A percentile compares a stretch with the other conserved stretches of the same genome.
Evolutionary conservation across 1,284 basidiomycete genomes (phyloP).

Genomic region (Trichosporon faecale): DNA sequence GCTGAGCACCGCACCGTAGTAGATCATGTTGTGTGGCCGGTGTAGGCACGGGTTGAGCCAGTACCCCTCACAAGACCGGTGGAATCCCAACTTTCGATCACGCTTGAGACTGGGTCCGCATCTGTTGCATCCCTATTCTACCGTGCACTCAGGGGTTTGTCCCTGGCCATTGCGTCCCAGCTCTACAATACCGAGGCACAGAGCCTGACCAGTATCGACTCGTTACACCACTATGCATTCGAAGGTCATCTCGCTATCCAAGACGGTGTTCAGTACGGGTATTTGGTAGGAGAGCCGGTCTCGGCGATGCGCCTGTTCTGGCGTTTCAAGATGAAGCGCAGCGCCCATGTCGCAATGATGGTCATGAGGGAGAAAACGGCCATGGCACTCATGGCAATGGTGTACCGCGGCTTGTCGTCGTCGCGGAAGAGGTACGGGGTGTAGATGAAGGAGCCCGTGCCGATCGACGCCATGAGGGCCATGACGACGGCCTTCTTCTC

Average conservation of each 20-base stretch:
- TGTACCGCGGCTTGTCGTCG: conserved; percentile 28
- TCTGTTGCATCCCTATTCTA: too few species aligned
- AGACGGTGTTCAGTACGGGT: conserved; percentile 17
- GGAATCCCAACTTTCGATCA: too few species aligned
- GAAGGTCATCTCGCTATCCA: background rate
- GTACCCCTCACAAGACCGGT: too few species aligned
- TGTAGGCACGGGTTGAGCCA: too few species aligned
- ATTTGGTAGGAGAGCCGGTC: conserved; percentile 18
- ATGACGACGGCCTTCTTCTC: conserved; percentile 40
- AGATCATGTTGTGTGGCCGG: too few species aligned
- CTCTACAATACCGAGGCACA: too few species aligned
- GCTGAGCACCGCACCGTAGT: too few species aligned
- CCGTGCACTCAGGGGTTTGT: too few species aligned
- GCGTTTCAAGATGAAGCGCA: conserved; percentile 23
- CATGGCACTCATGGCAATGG: conserved; percentile 27
- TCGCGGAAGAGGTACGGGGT: conserved; percentile 36
- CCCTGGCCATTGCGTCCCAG: too few species aligned
- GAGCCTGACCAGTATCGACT: too few species aligned
- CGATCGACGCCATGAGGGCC: conserved; percentile 32
- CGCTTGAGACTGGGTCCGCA: too few species aligned
- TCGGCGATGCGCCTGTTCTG: conserved; percentile 22
- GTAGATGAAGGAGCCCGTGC: conserved; percentile 34
- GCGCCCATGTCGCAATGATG: conserved; percentile 18
- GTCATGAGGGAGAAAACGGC: conserved; percentile 27
- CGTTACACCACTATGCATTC: too few species aligned